A percentile compares a stretch with the other conserved stretches of the same genome.
phyloP scores from a whole-genome alignment of 441 rosid genomes.

The Eutrema salsugineum region DNA sequence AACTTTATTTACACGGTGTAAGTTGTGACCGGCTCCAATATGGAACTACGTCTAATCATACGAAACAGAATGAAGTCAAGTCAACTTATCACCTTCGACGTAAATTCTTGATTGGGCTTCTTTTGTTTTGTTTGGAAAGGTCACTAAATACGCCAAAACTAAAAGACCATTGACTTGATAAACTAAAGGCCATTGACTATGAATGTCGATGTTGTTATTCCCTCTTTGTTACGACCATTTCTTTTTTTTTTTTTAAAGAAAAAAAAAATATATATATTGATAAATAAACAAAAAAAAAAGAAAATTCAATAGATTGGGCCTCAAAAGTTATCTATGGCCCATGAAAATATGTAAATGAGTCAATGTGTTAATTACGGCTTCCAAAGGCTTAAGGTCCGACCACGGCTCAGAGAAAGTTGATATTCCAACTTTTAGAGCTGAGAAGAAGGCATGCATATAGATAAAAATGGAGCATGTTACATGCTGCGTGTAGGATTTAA shows the following conservation, averaged over 20 bases:
- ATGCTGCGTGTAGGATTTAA: no score
- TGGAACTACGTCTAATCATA: background rate
- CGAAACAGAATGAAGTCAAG: background rate
- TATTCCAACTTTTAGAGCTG: no score
- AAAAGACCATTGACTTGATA: conserved; percentile 25
- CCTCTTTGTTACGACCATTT: background rate
- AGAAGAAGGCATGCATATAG: no score
- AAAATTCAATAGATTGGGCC: background rate
- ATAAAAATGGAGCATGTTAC: no score
- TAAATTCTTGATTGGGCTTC: background rate
- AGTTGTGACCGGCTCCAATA: background rate
- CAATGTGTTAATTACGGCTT: no score
- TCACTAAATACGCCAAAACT: conserved; percentile 15
- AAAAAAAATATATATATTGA: background rate
- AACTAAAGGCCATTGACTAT: background rate
- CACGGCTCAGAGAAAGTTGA: no score
- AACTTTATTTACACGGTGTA: background rate
- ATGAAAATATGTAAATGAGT: background rate
- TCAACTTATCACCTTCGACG: conserved; percentile 22
- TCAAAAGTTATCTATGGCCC: background rate
- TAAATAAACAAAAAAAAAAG: background rate
- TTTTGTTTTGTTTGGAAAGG: background rate
- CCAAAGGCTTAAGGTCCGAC: no score
- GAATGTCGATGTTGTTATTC: background rate
- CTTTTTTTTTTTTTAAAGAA: no score